Percentiles rank a stretch among this genome's conserved stretches.
These are phyloP conservation scores for Aspergillus eucalypticola DNA, from an alignment of 2,329 filamentous ascomycete species.

Conservation along the genomic window DNA sequence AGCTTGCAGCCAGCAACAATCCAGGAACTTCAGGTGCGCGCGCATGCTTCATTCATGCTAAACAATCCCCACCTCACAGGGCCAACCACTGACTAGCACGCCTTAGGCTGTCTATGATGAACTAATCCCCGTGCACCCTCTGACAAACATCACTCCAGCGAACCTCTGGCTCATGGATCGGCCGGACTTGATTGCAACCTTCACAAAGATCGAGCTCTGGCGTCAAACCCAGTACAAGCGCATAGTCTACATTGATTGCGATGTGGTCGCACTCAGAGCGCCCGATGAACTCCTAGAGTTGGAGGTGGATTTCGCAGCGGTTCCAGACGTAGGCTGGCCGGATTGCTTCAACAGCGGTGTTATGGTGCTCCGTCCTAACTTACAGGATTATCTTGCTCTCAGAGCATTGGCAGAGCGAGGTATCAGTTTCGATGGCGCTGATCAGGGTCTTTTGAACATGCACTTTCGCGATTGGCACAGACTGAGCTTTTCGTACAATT, in stretches of 20 bases:
- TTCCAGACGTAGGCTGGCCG: slow-evolving; percentile 95
- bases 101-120: slow-evolving; percentile 79
- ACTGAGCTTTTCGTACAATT: slow-evolving; percentile 93
- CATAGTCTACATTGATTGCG: slow-evolving; percentile 93
- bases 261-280: slow-evolving; percentile 85
- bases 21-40: slow-evolving; percentile 69
- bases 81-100: slow-evolving; percentile 25
- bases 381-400: slow-evolving; percentile 85
- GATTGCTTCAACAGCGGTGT: slow-evolving; percentile 98
- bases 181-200: slow-evolving; percentile 83
- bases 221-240: slow-evolving; percentile 84
- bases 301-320: slow-evolving; percentile 65
- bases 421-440: slow-evolving; percentile 94
- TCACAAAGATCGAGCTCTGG: slow-evolving; percentile 97
- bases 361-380: slow-evolving; percentile 84
- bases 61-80: neutral
- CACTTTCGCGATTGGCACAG: slow-evolving; percentile 86
- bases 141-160: slow-evolving; percentile 72
- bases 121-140: slow-evolving; percentile 77
- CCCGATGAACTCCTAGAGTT: slow-evolving; percentile 87
- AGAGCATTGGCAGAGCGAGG: slow-evolving; percentile 79
- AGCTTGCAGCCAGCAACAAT: slow-evolving; percentile 74
- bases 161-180: slow-evolving; percentile 93
- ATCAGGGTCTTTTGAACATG: slow-evolving; percentile 94
- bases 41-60: slow-evolving; percentile 11